Percentiles rank a stretch among this genome's conserved stretches.
Evolutionary conservation across 768 basidiomycete genomes (phyloP).

Genomic region (Daedalea quercina): DNA sequence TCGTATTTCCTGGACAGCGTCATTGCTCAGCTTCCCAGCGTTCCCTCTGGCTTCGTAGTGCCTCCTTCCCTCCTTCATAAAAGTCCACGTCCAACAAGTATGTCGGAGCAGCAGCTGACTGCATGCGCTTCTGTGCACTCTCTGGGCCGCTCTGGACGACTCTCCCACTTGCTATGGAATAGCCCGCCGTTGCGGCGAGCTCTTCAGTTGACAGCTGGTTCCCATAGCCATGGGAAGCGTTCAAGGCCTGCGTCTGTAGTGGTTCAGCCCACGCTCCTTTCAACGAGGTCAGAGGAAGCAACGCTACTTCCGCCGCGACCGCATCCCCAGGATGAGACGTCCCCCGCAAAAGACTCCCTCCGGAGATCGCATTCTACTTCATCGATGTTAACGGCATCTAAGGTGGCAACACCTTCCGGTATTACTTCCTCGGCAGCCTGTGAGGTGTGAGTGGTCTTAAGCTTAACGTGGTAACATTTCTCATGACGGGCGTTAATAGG

Average conservation of each 20-base stretch:
- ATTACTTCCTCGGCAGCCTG: neutral
- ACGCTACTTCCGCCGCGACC: neutral
- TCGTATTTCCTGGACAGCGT: constrained; percentile 27
- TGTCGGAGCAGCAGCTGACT: neutral
- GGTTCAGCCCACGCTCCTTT: neutral
- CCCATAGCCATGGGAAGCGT: neutral
- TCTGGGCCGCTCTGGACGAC: neutral
- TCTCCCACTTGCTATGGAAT: constrained; percentile 10
- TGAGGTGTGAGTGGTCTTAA: neutral
- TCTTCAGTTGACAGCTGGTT: neutral
- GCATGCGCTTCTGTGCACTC: neutral
- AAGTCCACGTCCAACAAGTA: neutral
- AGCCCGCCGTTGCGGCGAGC: constrained; percentile 9
- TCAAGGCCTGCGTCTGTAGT: neutral
- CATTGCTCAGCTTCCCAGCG: neutral
- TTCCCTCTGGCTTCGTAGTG: neutral
- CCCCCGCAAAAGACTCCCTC: neutral
- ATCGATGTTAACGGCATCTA: no score
- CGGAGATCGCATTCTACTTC: neutral
- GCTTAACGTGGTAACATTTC: neutral
- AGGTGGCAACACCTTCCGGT: no score
- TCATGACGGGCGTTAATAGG: no score
- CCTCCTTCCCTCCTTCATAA: neutral
- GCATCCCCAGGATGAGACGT: neutral
- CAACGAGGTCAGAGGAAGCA: no score